These are phyloP conservation scores for Begonia masoniana DNA, from an alignment of 306 rosid species.

Conservation along the genomic window DNA sequence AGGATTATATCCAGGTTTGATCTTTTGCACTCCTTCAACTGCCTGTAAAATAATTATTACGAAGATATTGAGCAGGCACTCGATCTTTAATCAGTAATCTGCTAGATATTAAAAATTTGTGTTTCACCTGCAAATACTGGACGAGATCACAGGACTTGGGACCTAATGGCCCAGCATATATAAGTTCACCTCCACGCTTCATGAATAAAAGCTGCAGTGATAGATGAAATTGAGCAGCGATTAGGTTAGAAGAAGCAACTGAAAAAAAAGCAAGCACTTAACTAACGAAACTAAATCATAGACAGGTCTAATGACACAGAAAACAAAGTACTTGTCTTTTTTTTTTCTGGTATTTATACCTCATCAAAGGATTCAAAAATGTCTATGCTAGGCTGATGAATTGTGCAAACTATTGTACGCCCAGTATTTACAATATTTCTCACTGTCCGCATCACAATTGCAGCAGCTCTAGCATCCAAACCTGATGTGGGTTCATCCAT, in stretches of 20 bases:
- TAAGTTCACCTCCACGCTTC: slow-evolving; percentile 99
- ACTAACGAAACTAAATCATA: too few species aligned
- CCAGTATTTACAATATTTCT: slow-evolving; percentile 95
- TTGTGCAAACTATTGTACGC: slow-evolving; percentile 94
- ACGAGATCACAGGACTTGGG: slow-evolving; percentile 74
- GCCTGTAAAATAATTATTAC: slow-evolving; percentile 32
- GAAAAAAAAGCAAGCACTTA: too few species aligned
- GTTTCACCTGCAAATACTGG: slow-evolving; percentile 75
- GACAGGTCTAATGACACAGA: too few species aligned
- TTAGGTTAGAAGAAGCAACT: too few species aligned
- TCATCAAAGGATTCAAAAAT: slow-evolving; percentile 98
- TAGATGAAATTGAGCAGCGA: slow-evolving; percentile 3
- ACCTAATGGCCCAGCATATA: slow-evolving; percentile 98
- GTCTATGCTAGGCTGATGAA: slow-evolving; percentile 98
- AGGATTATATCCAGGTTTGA: slow-evolving; percentile 81
- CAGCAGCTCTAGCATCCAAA: slow-evolving; percentile 94
- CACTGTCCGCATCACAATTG: slow-evolving; percentile 98
- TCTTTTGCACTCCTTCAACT: slow-evolving; percentile 68
- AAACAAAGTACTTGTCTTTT: too few species aligned
- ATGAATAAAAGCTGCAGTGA: slow-evolving; percentile 67
- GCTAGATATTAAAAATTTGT: slow-evolving; percentile 9
- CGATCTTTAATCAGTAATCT: slow-evolving; percentile 5
- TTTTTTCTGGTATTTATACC: slow-evolving; percentile 17
- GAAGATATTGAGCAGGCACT: slow-evolving; percentile 10
- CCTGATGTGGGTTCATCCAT: slow-evolving; percentile 99